Percentiles rank a stretch among this genome's conserved stretches.
These are phyloP conservation scores for Delitschia confertaspora DNA, from an alignment of 495 filamentous ascomycete genomes.

Conservation along the genomic window DNA sequence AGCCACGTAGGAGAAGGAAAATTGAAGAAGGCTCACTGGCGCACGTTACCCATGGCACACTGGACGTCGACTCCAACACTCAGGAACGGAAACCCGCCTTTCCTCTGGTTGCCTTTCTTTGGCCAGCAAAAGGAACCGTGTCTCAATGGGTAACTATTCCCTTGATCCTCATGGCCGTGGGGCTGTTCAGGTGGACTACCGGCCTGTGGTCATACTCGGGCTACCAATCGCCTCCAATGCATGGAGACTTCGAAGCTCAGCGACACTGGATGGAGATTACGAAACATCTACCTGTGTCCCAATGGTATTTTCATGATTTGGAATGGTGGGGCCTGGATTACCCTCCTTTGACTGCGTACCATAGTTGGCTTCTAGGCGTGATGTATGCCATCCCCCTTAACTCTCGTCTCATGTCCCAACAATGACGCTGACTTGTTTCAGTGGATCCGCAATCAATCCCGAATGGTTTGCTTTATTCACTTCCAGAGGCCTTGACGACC, in stretches of 20 bases:
- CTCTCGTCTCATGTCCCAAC: background rate
- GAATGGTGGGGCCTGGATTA: constrained; percentile 98
- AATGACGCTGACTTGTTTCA: constrained; percentile 31
- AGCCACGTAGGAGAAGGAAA: constrained; percentile 53
- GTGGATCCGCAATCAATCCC: constrained; percentile 66
- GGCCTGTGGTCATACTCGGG: constrained; percentile 93
- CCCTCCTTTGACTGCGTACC: constrained; percentile 92
- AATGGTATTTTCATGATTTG: constrained; percentile 96
- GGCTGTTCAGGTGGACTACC: constrained; percentile 86
- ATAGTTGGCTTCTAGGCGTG: constrained; percentile 87
- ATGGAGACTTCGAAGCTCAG: constrained; percentile 96
- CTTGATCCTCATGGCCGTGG: constrained; percentile 77
- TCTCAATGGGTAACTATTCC: constrained; percentile 93
- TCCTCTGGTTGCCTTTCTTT: constrained; percentile 82
- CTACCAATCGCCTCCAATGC: constrained; percentile 74
- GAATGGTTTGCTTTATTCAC: constrained; percentile 81
- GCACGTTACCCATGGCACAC: constrained; percentile 43
- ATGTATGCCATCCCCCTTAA: constrained; percentile 44
- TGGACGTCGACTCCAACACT: constrained; percentile 40
- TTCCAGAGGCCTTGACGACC: constrained; percentile 73
- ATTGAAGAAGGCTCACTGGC: constrained; percentile 37
- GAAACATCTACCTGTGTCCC: constrained; percentile 72
- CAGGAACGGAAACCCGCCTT: constrained; percentile 52
- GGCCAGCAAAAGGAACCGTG: constrained; percentile 71
- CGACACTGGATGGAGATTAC: constrained; percentile 99